phyloP scores from a whole-genome alignment of 106 monocot species.

The Dendrobium huoshanense region DNA sequence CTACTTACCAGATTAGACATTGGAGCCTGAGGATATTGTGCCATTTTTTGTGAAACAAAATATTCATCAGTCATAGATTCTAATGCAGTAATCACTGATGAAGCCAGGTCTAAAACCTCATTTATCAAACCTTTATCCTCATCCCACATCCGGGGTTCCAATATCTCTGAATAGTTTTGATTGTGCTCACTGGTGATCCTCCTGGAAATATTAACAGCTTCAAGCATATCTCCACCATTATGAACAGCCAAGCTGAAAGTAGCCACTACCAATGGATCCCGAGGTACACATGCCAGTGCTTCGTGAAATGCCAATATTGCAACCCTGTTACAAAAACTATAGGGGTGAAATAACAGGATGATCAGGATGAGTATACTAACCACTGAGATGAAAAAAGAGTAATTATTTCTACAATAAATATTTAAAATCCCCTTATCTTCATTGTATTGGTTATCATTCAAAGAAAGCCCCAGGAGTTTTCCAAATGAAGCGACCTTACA shows the following conservation, averaged over 20 bases:
- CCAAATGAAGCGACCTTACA: neutral
- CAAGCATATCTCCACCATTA: conserved; percentile 76
- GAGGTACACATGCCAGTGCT: conserved; percentile 45
- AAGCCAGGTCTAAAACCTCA: conserved; percentile 48
- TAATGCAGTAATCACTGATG: conserved; percentile 41
- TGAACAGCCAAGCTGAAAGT: conserved; percentile 71
- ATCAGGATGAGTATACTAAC: neutral
- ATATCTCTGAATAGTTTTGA: conserved; percentile 48
- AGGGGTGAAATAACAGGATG: neutral
- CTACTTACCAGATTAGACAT: conserved; percentile 68
- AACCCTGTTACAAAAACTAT: conserved; percentile 36
- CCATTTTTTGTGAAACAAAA: conserved; percentile 68
- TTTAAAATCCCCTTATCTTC: neutral
- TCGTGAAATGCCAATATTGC: conserved; percentile 85
- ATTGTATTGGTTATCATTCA: neutral
- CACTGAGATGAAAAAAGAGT: neutral
- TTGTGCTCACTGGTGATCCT: conserved; percentile 41
- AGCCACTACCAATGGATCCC: conserved; percentile 68
- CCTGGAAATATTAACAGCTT: conserved; percentile 63
- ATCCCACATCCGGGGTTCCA: conserved; percentile 34
- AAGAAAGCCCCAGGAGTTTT: neutral
- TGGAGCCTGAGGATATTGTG: conserved; percentile 75
- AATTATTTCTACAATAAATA: neutral
- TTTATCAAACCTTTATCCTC: conserved; percentile 27
- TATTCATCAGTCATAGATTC: conserved; percentile 73